phyloP scores from a whole-genome alignment of 306 rosid species.

The Sicyos baderoa region DNA sequence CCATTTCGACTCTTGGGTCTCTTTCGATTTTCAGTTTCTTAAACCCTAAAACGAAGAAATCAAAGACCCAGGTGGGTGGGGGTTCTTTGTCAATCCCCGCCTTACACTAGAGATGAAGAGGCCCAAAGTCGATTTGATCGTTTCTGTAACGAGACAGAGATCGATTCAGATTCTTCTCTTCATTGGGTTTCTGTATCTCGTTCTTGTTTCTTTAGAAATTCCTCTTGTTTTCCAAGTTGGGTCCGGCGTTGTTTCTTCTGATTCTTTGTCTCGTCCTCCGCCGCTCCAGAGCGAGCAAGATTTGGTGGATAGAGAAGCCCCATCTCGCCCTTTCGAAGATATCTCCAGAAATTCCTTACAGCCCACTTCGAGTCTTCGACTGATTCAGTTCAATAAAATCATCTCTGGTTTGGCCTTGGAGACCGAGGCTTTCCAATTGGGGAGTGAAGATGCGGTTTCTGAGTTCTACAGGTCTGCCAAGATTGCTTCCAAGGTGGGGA shows the following conservation, averaged over 20 bases:
- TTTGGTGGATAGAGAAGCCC: conserved; percentile 48
- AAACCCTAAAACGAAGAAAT: too few relatives aligned
- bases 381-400: conserved; percentile 17
- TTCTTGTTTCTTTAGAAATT: conserved; percentile 56
- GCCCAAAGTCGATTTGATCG: conserved; percentile 32
- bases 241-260: conserved; percentile 33
- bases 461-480: conserved; percentile 50
- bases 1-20: too few relatives aligned
- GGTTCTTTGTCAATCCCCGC: background rate
- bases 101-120: conserved; percentile 44
- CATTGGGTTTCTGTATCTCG: conserved; percentile 41
- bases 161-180: conserved; percentile 55
- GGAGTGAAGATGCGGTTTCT: conserved; percentile 27
- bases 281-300: conserved; percentile 38
- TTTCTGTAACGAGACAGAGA: conserved; percentile 53
- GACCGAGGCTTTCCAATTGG: conserved; percentile 32
- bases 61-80: too few relatives aligned
- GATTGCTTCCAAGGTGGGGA: conserved; percentile 51
- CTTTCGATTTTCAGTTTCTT: too few relatives aligned
- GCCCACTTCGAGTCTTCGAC: conserved; percentile 26
- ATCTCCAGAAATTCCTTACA: conserved; percentile 36
- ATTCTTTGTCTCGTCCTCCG: conserved; percentile 29
- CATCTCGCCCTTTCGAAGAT: conserved; percentile 44
- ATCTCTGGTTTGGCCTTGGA: conserved; percentile 47
- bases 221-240: conserved; percentile 58